A percentile compares a stretch with the other conserved stretches of the same genome.
phyloP scores from a whole-genome alignment of 2,329 filamentous ascomycete species.

The Arthrobotrys iridis region DNA sequence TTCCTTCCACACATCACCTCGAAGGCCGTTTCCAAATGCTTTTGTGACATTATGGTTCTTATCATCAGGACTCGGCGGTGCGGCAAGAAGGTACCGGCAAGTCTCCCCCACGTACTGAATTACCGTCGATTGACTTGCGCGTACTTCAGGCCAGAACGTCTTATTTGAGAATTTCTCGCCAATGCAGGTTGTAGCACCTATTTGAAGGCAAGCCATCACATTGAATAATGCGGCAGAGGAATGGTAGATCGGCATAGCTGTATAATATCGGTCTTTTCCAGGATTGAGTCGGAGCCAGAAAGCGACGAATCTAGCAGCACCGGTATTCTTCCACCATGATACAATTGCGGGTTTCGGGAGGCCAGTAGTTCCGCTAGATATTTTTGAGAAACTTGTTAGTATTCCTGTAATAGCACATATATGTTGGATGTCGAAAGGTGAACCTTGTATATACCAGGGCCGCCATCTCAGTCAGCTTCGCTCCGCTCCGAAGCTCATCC shows the following conservation, averaged over 20 bases:
- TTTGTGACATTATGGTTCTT: constrained; percentile 76
- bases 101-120: constrained; percentile 92
- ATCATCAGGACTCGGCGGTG: constrained; percentile 74
- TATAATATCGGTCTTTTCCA: constrained; percentile 76
- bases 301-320: constrained; percentile 67
- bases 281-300: constrained; percentile 69
- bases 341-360: constrained; percentile 82
- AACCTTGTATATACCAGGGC: constrained; percentile 77
- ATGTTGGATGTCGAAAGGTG: background rate
- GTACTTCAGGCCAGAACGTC: constrained; percentile 79
- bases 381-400: background rate
- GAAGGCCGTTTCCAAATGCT: constrained; percentile 84
- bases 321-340: constrained; percentile 74
- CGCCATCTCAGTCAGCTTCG: constrained; percentile 68
- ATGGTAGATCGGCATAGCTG: constrained; percentile 90
- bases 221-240: constrained; percentile 79
- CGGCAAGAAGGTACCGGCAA: constrained; percentile 80
- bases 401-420: background rate
- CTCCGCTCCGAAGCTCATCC: constrained; percentile 52
- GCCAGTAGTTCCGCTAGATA: constrained; percentile 76
- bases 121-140: constrained; percentile 75
- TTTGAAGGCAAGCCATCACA: constrained; percentile 70
- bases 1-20: constrained; percentile 83
- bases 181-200: constrained; percentile 74
- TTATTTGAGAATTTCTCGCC: constrained; percentile 81